These are phyloP conservation scores for Psilocybe cyanescens DNA, from an alignment of 768 basidiomycete genomes.

Conservation along the genomic window DNA sequence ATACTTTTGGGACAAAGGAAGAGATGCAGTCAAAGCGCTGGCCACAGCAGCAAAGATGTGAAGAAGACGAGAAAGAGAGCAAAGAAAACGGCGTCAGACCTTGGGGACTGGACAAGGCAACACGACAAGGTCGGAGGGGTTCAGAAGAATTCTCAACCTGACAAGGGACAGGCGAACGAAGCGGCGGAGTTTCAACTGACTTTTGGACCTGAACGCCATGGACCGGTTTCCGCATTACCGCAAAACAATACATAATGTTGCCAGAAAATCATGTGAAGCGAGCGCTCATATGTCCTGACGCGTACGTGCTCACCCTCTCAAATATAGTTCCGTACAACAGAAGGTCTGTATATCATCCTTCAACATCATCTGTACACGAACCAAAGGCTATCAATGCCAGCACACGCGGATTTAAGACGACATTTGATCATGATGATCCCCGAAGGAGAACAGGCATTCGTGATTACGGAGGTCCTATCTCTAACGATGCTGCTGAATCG, in stretches of 20 bases:
- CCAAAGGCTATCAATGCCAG: conserved; percentile 3
- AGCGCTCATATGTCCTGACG: not conserved
- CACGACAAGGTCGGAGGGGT: conserved; percentile 24
- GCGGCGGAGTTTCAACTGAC: conserved; percentile 48
- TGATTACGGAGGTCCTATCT: conserved; percentile 8
- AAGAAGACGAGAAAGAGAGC: conserved; percentile 23
- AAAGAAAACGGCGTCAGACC: conserved; percentile 15
- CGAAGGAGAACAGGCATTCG: not conserved
- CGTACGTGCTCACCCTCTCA: conserved; percentile 5
- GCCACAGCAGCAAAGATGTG: conserved; percentile 23
- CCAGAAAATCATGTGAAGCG: conserved; percentile 17
- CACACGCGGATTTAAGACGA: conserved; percentile 3
- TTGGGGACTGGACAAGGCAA: conserved; percentile 16
- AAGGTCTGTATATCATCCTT: conserved; percentile 14
- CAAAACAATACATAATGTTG: conserved; percentile 7
- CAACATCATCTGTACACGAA: conserved; percentile 7
- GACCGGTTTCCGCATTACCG: conserved; percentile 12
- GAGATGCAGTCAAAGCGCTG: conserved; percentile 16
- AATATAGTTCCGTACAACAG: conserved; percentile 12
- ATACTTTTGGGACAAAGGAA: conserved; percentile 20
- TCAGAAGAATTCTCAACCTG: conserved; percentile 12
- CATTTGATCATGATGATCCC: conserved; percentile 6
- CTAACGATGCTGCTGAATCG: conserved; percentile 10
- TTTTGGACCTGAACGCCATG: conserved; percentile 23
- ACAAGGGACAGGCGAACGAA: conserved; percentile 13